Base-by-base conservation (phyloP, 2,329 filamentous ascomycete genomes). In the Colletotrichum sp. region DNA sequence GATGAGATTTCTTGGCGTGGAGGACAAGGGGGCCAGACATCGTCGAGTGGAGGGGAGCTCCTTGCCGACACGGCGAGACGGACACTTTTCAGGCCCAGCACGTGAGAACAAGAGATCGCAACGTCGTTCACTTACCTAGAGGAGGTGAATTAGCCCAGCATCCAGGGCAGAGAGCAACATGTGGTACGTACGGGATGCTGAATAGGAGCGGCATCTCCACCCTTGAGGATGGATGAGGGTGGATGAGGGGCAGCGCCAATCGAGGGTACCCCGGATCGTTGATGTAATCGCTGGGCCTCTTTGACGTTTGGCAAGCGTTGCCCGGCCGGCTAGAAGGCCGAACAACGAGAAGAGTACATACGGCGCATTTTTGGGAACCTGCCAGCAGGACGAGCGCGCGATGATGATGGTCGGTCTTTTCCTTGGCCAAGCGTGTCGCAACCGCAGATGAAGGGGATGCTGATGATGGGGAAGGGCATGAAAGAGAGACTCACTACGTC, bases 221-320 rank as follows among this genome's bases (percentile, higher is more conserved):
- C 26, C 39, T 49, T 39, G 18, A 28, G 39, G 39, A 44, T 57
- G 24, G 26, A 39, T 55, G 60, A 71, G 68, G 59, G 62, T 62
- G 60, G 28, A 55, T 62, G 68, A 73, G 73, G 74, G 68, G 72
- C 68, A 72, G 52, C 60, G 44, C 18, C 68, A 65, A 72, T 75
- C 72, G 72, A 75, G 68, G 68, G 74, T 73, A 76, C 74, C 73
- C 73, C 70, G 34, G 74, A 76, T 74, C 57, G 15, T 76, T 76
- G 74, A 76, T 76, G 74, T 74, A 76, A 76, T 76, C 18, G 49
- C 64, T 74, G 59, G 71, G 70, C 44, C 70, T 26, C n/a, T 32
- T 73, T 57, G 64, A 73, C 32, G 55, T 66, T 21, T 72, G 72
- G 34, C 68, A 67, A 59, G 72, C 63, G 15, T 34, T 75, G 34